A percentile compares a stretch with the other conserved stretches of the same genome.
Conservation (phyloP, 2,329 filamentous ascomycete genomes). For the Neonectria punicea region DNA sequence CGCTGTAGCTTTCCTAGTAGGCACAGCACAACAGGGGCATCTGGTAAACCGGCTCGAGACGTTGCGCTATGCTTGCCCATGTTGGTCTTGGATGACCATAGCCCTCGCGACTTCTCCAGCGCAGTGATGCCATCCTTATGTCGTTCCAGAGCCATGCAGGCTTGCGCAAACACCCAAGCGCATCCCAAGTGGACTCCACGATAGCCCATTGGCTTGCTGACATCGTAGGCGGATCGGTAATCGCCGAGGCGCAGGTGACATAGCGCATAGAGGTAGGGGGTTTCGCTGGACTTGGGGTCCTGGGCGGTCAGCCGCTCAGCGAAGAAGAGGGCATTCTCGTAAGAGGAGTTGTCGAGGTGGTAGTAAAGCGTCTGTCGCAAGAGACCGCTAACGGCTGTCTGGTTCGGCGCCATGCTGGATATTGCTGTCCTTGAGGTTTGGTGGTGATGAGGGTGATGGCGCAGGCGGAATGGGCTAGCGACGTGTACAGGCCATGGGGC, state of each 20-base stretch:
- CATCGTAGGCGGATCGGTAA: conserved; percentile 86
- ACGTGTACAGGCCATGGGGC: conserved; percentile 44
- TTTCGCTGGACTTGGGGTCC: conserved; percentile 83
- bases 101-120: conserved; percentile 81
- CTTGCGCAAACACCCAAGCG: conserved; percentile 90
- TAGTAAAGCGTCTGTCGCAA: conserved; percentile 71
- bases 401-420: conserved; percentile 63
- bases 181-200: conserved; percentile 85
- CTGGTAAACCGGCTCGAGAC: conserved; percentile 78
- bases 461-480: conserved; percentile 34
- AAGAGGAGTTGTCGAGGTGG: conserved; percentile 87
- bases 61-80: conserved; percentile 87
- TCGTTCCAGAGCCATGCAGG: conserved; percentile 82
- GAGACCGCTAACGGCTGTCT: conserved; percentile 60
- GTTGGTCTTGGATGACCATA: conserved; percentile 80
- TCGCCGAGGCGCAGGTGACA: conserved; percentile 87
- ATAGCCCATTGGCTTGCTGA: conserved; percentile 75
- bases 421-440: conserved; percentile 36
- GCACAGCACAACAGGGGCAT: conserved; percentile 85
- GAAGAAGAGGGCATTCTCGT: conserved; percentile 93
- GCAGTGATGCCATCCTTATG: conserved; percentile 84
- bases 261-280: conserved; percentile 83
- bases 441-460: conserved; percentile 25
- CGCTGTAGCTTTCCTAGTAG: conserved; percentile 89
- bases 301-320: conserved; percentile 87